Evolutionary conservation across 805 yeast genomes (phyloP).

Genomic region (Huiozyma naganishii): DNA sequence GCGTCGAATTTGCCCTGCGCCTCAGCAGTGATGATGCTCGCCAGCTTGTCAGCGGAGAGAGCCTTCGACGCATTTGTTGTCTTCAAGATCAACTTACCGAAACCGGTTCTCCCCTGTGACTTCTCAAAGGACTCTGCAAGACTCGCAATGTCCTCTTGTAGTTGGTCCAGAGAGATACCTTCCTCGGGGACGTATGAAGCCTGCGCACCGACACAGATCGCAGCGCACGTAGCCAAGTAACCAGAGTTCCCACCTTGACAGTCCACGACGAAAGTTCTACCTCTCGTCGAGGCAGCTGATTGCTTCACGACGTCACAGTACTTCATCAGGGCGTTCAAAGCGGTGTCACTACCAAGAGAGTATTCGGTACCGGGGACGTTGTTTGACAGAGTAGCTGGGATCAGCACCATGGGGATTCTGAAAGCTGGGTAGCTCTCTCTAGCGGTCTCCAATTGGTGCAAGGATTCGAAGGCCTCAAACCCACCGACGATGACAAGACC

Average conservation of each 20-base stretch:
- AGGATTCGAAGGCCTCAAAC: constrained; percentile 66
- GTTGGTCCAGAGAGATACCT: constrained; percentile 45
- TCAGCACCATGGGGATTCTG: constrained; percentile 64
- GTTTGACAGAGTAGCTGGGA: constrained; percentile 73
- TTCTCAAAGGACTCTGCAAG: constrained; percentile 48
- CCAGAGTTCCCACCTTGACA: constrained; percentile 84
- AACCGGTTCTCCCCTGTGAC: constrained; percentile 53
- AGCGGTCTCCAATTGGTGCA: constrained; percentile 53
- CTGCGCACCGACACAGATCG: constrained; percentile 60
- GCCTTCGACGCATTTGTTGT: constrained; percentile 63
- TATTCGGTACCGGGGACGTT: constrained; percentile 78
- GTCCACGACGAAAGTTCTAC: constrained; percentile 71
- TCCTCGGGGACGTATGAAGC: constrained; percentile 73
- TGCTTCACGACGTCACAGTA: constrained; percentile 76
- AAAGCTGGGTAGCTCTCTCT: constrained; percentile 56
- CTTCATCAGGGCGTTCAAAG: constrained; percentile 56
- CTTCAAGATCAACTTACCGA: constrained; percentile 60
- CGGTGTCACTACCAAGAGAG: constrained; percentile 66
- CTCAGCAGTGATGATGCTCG: constrained; percentile 55
- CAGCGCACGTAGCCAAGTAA: constrained; percentile 59
- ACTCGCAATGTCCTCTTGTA: constrained; percentile 55
- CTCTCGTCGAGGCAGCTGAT: constrained; percentile 67
- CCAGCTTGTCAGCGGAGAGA: constrained; percentile 54
- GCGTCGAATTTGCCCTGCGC: constrained; percentile 61
- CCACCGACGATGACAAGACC: constrained; percentile 75